A percentile compares a stretch with the other conserved stretches of the same genome.
These are phyloP conservation scores for Friedmanniomyces simplex DNA, from an alignment of 495 filamentous ascomycete genomes.

Conservation along the genomic window DNA sequence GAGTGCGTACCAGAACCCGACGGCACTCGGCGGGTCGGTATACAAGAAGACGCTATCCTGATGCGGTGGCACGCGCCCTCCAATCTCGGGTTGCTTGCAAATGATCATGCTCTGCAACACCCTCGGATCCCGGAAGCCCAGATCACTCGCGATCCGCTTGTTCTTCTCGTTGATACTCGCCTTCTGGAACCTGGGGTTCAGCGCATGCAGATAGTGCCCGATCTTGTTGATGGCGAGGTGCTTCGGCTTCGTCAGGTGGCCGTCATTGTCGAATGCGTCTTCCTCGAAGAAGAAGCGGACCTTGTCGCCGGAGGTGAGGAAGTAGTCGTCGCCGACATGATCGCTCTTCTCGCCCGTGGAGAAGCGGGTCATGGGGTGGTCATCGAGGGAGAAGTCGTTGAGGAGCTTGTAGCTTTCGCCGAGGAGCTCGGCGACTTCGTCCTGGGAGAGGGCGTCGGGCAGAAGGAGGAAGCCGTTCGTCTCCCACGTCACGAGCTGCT, in stretches of 20 bases:
- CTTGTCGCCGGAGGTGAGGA: slow-evolving; percentile 78
- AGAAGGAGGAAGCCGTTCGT: slow-evolving; percentile 85
- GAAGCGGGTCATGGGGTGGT: slow-evolving; percentile 89
- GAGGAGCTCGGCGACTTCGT: slow-evolving; percentile 58
- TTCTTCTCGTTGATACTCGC: slow-evolving; percentile 47
- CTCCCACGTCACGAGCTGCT: slow-evolving; percentile 62
- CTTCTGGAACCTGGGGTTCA: slow-evolving; percentile 59
- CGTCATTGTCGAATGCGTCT: slow-evolving; percentile 54
- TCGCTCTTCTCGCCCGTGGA: slow-evolving; percentile 55
- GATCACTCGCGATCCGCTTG: slow-evolving; percentile 54
- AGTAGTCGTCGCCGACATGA: slow-evolving; percentile 94
- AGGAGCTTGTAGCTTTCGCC: slow-evolving; percentile 64
- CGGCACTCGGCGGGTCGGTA: slow-evolving; percentile 77
- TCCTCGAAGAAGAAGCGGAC: slow-evolving; percentile 96
- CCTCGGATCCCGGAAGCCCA: slow-evolving; percentile 65
- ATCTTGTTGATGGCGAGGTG: slow-evolving; percentile 88
- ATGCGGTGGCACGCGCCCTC: slow-evolving; percentile 75
- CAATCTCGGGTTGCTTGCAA: slow-evolving; percentile 95
- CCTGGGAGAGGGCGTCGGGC: slow-evolving; percentile 58
- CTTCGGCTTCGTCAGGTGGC: slow-evolving; percentile 62
- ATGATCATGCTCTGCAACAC: slow-evolving; percentile 94
- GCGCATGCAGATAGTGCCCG: slow-evolving; percentile 74
- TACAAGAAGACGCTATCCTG: slow-evolving; percentile 91
- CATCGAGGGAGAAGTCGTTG: slow-evolving; percentile 57
- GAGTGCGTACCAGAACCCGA: slow-evolving; percentile 92